Conservation (phyloP, 345 rosid species). For the sweet orange (Citrus sinensis) region DNA sequence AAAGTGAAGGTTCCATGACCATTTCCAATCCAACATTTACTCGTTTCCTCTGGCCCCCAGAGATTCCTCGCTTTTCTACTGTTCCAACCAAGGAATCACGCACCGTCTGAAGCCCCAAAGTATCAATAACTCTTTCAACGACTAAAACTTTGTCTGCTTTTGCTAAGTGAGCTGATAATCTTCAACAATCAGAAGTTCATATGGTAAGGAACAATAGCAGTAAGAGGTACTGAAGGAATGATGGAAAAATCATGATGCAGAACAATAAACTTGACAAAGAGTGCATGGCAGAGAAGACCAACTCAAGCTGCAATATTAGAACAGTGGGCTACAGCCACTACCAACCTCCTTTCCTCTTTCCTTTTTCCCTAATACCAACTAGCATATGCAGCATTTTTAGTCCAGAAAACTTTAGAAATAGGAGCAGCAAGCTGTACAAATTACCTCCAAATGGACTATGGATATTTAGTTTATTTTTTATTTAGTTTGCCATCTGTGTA, state of each 20-base stretch:
- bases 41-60: slow-evolving; percentile 96
- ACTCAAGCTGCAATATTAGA: background rate
- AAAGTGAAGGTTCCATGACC: slow-evolving; percentile 97
- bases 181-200: slow-evolving; percentile 21
- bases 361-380: background rate
- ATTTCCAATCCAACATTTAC: slow-evolving; percentile 95
- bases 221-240: background rate
- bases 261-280: background rate
- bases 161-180: slow-evolving; percentile 61
- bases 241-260: slow-evolving; percentile 1
- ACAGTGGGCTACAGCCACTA: background rate
- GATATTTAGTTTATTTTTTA: background rate
- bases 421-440: background rate
- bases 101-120: slow-evolving; percentile 81
- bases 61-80: slow-evolving; percentile 88
- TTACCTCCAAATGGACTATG: background rate
- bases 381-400: background rate
- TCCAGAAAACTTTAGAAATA: background rate
- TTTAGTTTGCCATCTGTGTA: background rate
- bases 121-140: slow-evolving; percentile 86
- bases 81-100: slow-evolving; percentile 90
- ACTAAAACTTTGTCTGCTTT: slow-evolving; percentile 80
- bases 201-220: background rate
- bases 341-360: background rate
- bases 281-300: background rate